Base-by-base conservation (phyloP, 2,329 filamentous ascomycete species). In the Diaporthe sp. region DNA sequence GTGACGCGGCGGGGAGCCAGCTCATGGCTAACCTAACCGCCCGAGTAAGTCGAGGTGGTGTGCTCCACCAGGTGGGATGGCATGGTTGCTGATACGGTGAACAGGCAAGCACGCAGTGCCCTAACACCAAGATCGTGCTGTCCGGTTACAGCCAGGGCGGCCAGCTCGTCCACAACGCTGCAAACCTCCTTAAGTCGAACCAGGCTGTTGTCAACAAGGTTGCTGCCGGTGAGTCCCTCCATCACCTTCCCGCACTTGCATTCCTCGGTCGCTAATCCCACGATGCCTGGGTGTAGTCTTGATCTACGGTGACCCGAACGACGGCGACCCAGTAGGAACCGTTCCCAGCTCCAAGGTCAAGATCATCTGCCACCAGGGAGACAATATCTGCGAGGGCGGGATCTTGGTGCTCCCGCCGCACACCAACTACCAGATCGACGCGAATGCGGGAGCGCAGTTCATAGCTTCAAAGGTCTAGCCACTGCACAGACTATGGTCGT, bases 101-200 rank as follows among this genome's bases (percentile, higher is more conserved):
- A 37, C 39, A 75, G 74, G 74, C 72, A 8, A 70, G 68, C 55
- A 71, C 61, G 9, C 74, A 75, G 13, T 87, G 85, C 72, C 85
- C 85, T 0, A 77, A 80, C 44, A 86, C 84, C 5, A 81, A 82
- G 47, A 78, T 87, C 44, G 84, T 86, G 12, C 81, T 87, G 77
- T 80, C 83, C 8, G 85, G 85, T 8, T 87, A 81, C 39, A 78
- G 77, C 30, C 80, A 81, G 75, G 81, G 81, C 35, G 79, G 76
- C 3, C 80, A 81, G 77, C 73, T 82, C 17, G 78, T 81, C 44
- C 79, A 80, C 73, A 81, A 79, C 44, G 78, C 80, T 19, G 77
- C 78, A 10, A 61, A 65, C 27, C 58, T 77, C 32, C 73, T 81
- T 9, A 70, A 76, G n/a, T 51, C 75, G 9, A 30, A 70, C 44